Evolutionary conservation across 371 early-diverging fungal genomes (phyloP).

Genomic region (Gilbertella persicaria): DNA sequence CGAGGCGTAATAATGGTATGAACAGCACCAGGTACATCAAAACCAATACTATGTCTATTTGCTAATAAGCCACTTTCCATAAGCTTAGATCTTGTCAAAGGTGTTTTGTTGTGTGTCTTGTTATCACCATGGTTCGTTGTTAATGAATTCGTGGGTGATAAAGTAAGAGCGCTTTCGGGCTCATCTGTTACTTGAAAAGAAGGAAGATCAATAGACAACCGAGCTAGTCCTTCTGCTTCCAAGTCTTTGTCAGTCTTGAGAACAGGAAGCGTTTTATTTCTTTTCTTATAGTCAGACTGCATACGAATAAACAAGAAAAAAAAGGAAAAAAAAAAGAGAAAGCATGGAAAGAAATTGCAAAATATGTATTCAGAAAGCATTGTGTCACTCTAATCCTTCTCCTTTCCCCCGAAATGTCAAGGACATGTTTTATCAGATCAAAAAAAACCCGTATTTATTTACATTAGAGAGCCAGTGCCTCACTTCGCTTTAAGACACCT

Average conservation of each 20-base stretch:
- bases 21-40: constrained; percentile 38
- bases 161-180: background rate
- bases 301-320: background rate
- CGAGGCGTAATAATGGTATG: constrained; percentile 35
- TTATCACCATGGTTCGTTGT: background rate
- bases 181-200: constrained; percentile 16
- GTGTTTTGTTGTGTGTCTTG: background rate
- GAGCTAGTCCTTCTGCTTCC: constrained; percentile 22
- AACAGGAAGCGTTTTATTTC: constrained; percentile 23
- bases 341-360: no score
- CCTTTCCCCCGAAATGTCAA: no score
- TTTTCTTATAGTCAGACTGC: constrained; percentile 2
- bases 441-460: background rate
- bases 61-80: background rate
- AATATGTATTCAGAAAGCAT: no score
- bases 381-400: no score
- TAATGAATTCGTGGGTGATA: background rate
- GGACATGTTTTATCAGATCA: background rate
- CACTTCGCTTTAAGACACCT: constrained; percentile 37
- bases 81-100: background rate
- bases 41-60: constrained; percentile 26
- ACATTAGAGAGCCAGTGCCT: background rate
- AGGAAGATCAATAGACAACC: constrained; percentile 15
- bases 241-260: constrained; percentile 29
- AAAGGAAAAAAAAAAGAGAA: background rate